Conservation (phyloP, 2,329 filamentous ascomycete species). For the Sarocladium oryzae region DNA sequence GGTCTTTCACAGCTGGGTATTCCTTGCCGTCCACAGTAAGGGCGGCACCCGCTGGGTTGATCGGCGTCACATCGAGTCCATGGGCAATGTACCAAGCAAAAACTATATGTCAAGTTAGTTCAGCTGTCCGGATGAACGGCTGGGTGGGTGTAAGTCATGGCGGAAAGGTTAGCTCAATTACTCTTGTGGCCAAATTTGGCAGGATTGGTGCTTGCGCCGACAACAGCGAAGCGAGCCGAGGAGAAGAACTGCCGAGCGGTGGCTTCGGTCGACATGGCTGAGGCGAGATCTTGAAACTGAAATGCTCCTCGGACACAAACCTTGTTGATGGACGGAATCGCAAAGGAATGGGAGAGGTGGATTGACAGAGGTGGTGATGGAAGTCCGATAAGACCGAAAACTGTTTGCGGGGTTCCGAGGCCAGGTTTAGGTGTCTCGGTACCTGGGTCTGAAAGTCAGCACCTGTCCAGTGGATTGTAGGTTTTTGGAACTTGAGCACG, state of each 20-base stretch:
- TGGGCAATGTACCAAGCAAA: conserved; percentile 83
- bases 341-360: background rate
- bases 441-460: no score
- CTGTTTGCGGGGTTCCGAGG: conserved; percentile 11
- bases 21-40: conserved; percentile 55
- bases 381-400: conserved; percentile 13
- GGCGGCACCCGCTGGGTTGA: conserved; percentile 66
- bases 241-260: conserved; percentile 75
- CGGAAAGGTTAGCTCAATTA: conserved; percentile 30
- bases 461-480: no score
- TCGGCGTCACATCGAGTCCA: conserved; percentile 68
- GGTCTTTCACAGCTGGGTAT: conserved; percentile 58
- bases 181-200: conserved; percentile 86
- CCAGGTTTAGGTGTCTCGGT: no score
- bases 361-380: background rate
- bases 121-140: background rate
- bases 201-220: conserved; percentile 79
- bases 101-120: conserved; percentile 46
- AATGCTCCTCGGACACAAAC: no score
- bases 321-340: no score
- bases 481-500: no score
- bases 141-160: background rate
- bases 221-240: conserved; percentile 75
- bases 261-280: conserved; percentile 56
- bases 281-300: no score